A percentile compares a stretch with the other conserved stretches of the same genome.
Evolutionary conservation across 2,329 filamentous ascomycete species (phyloP).

Genomic region (Ophiostoma angusticollis): DNA sequence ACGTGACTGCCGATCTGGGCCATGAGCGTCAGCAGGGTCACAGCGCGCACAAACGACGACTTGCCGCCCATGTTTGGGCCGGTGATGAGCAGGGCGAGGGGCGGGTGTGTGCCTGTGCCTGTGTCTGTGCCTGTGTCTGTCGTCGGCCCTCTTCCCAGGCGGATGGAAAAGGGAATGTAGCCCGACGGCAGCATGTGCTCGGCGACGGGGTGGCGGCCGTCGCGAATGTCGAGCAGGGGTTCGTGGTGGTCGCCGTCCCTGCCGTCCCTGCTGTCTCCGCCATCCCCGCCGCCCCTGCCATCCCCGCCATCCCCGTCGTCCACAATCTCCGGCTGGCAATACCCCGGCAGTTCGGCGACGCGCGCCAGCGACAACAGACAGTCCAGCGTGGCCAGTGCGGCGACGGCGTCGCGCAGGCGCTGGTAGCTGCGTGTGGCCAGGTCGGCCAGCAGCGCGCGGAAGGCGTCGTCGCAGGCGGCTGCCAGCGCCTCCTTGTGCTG

Average conservation of each 20-base stretch:
- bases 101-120: slow-evolving; percentile 18
- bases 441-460: slow-evolving; percentile 54
- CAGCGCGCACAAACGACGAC: slow-evolving; percentile 88
- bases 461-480: slow-evolving; percentile 80
- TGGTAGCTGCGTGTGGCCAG: slow-evolving; percentile 84
- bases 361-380: slow-evolving; percentile 77
- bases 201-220: slow-evolving; percentile 87
- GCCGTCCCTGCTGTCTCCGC: too few relatives aligned
- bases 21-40: slow-evolving; percentile 85
- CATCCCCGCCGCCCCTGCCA: too few relatives aligned
- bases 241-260: slow-evolving; percentile 15
- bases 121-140: background rate
- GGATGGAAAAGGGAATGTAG: slow-evolving; percentile 84
- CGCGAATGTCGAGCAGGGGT: slow-evolving; percentile 55
- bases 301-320: slow-evolving; percentile 29
- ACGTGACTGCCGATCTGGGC: slow-evolving; percentile 93
- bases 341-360: slow-evolving; percentile 76
- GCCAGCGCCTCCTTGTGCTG: slow-evolving; percentile 90
- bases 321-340: slow-evolving; percentile 61
- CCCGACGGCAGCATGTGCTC: slow-evolving; percentile 74
- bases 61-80: slow-evolving; percentile 99
- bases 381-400: slow-evolving; percentile 75
- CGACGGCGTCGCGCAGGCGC: slow-evolving; percentile 74
- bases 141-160: slow-evolving; percentile 55
- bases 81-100: slow-evolving; percentile 66